These are phyloP conservation scores for Candolleomyces eurysporus DNA, from an alignment of 768 basidiomycete species.

Conservation along the genomic window DNA sequence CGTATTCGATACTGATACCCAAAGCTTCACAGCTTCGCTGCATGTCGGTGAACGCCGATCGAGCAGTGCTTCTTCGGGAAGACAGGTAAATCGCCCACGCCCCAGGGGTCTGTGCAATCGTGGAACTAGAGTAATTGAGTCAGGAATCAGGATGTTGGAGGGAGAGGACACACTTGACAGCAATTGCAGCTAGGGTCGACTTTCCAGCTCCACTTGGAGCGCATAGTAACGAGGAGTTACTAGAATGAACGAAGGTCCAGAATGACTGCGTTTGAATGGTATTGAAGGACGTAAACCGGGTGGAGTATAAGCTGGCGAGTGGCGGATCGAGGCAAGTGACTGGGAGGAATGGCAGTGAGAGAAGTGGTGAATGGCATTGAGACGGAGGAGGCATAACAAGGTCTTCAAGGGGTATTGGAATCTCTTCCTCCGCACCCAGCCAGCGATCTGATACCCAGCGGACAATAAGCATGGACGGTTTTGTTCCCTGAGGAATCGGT, in stretches of 20 bases:
- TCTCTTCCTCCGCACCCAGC: slow-evolving; percentile 86
- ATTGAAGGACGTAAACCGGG: slow-evolving; percentile 61
- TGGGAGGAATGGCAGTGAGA: slow-evolving; percentile 76
- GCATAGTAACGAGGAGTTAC: slow-evolving; percentile 66
- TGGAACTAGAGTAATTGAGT: slow-evolving; percentile 46
- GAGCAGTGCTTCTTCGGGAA: slow-evolving; percentile 55
- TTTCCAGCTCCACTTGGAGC: slow-evolving; percentile 84
- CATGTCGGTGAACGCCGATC: slow-evolving; percentile 56
- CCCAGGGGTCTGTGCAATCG: slow-evolving; percentile 37
- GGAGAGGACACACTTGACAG: slow-evolving; percentile 60
- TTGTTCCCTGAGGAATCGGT: slow-evolving; percentile 56
- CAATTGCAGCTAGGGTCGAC: slow-evolving; percentile 64
- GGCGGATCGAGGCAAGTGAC: slow-evolving; percentile 47
- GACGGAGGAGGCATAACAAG: slow-evolving; percentile 73
- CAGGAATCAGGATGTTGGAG: slow-evolving; percentile 4
- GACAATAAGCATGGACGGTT: slow-evolving; percentile 67
- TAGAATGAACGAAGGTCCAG: slow-evolving; percentile 76
- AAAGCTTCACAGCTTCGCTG: slow-evolving; percentile 34
- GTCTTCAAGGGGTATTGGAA: slow-evolving; percentile 58
- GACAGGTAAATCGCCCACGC: slow-evolving; percentile 63
- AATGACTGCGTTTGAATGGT: slow-evolving; percentile 87
- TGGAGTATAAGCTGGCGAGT: slow-evolving; percentile 45
- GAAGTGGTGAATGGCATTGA: slow-evolving; percentile 54
- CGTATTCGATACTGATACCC: slow-evolving; percentile 39
- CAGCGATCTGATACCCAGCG: slow-evolving; percentile 88